Base-by-base conservation (phyloP, 306 rosid species). In the Prinsepia uniflora region DNA sequence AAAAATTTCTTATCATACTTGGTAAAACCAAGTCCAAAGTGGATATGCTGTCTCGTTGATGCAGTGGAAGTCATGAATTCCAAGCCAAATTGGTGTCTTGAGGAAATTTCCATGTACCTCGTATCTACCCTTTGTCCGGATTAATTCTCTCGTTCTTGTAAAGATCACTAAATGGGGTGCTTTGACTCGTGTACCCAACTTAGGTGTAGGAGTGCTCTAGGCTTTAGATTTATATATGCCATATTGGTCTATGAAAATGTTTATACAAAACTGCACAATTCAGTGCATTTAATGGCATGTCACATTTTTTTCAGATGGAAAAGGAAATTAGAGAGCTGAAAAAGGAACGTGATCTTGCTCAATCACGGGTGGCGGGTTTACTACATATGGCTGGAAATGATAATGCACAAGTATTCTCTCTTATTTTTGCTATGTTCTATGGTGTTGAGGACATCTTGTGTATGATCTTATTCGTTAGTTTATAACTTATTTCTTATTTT, bases 311-410 rank as follows among this genome's bases (percentile, higher is more conserved):
- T 82, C 92, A 94, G 99, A 82, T 95, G 99, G 97, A 83, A 44
- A 95, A 85, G 82, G 91, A 95, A 79, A 86, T 86, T 68, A 84
- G 80, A 78, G 97, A 95, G 81, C 84, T 95, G 69, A 84, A 84
- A 17, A 91, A 87, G 90, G 96, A 95, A 64, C 86, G 96, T 15
- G 96, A 91, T 83, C 94, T 95, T 72, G 96, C 97, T 72, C 86
- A 95, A 75, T 95, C 99, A 65, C 96, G 96, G 80, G 78, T 87
- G 76, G 83, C 89, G 80, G 99, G 91, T 81, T 85, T 95, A 74
- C 82, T 91, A 14, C 82, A 47, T 81, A 83, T 85, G 85, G 83
- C 89, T 60, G 89, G 78, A 76, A 83, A 81, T 76, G 96, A 89
- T 70, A 77, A 85, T 42, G 79, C 72, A 81, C 79, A 95, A 75